Evolutionary conservation across 768 basidiomycete genomes (phyloP).

Genomic region (Lactarius vividus): DNA sequence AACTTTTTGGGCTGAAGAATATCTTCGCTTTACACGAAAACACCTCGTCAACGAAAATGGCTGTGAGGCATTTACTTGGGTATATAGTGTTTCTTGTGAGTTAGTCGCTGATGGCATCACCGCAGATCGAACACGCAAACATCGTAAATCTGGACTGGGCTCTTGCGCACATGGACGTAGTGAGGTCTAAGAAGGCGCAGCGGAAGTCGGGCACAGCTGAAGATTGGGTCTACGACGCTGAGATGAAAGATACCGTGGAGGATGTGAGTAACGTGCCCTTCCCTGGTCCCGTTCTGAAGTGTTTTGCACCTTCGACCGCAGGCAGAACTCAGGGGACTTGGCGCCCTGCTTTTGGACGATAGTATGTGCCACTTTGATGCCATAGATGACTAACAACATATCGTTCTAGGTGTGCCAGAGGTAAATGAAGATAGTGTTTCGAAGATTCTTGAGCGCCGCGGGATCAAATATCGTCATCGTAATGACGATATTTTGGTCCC

Average conservation of each 20-base stretch:
- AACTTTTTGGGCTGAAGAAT: conserved; percentile 83
- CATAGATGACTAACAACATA: conserved; percentile 32
- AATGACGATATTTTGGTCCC: conserved; percentile 70
- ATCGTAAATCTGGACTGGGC: conserved; percentile 80
- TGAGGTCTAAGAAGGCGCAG: conserved; percentile 31
- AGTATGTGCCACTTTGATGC: conserved; percentile 19
- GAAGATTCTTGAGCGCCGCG: conserved; percentile 54
- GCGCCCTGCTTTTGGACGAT: conserved; percentile 46
- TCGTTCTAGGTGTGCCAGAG: conserved; percentile 34
- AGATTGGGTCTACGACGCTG: conserved; percentile 47
- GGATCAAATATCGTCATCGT: conserved; percentile 69
- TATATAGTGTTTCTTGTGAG: not conserved
- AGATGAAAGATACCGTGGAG: conserved; percentile 44
- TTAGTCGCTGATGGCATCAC: conserved; percentile 1
- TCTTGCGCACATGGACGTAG: conserved; percentile 58
- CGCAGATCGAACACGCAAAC: conserved; percentile 74
- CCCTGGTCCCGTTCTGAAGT: not conserved
- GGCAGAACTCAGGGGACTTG: conserved; percentile 54
- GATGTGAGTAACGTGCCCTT: conserved; percentile 15
- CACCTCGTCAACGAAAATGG: conserved; percentile 67
- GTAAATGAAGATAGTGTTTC: conserved; percentile 49
- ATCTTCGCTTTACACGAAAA: conserved; percentile 78
- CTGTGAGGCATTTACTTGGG: conserved; percentile 43
- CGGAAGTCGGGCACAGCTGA: conserved; percentile 31
- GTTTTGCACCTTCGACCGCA: conserved; percentile 24